Conservation (phyloP, 768 basidiomycete genomes). For the Panus rudis region DNA sequence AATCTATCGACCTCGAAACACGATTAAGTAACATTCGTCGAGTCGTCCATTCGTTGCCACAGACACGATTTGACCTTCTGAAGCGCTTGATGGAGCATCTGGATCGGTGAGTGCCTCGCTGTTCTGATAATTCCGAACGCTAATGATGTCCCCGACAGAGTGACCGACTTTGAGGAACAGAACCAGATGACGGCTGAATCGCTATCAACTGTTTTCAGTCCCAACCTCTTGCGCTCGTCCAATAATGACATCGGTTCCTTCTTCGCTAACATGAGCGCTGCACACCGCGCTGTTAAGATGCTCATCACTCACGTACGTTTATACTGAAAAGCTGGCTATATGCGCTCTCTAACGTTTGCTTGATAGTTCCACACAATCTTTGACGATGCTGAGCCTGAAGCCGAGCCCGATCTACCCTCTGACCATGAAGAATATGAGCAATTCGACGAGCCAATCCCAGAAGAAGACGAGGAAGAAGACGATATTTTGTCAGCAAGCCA, state of each 20-base stretch:
- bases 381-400: constrained; percentile 48
- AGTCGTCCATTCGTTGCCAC: constrained; percentile 65
- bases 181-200: constrained; percentile 89
- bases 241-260: constrained; percentile 75
- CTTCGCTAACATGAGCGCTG: constrained; percentile 72
- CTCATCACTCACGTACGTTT: constrained; percentile 66
- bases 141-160: constrained; percentile 32
- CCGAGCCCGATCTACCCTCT: constrained; percentile 25
- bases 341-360: constrained; percentile 22
- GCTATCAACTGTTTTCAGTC: constrained; percentile 81
- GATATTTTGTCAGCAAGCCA: constrained; percentile 11
- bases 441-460: constrained; percentile 56
- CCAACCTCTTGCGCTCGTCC: constrained; percentile 70
- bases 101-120: constrained; percentile 45
- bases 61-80: constrained; percentile 71
- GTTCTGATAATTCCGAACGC: not conserved
- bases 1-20: constrained; percentile 63
- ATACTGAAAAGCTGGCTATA: not conserved
- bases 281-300: constrained; percentile 68
- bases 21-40: constrained; percentile 57
- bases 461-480: constrained; percentile 53
- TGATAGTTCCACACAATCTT: constrained; percentile 51
- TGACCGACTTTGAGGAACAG: constrained; percentile 82
- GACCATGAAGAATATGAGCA: constrained; percentile 54
- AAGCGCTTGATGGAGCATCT: constrained; percentile 76